Evolutionary conservation across 306 rosid genomes (phyloP).

Genomic region (Cucumis hystrix): DNA sequence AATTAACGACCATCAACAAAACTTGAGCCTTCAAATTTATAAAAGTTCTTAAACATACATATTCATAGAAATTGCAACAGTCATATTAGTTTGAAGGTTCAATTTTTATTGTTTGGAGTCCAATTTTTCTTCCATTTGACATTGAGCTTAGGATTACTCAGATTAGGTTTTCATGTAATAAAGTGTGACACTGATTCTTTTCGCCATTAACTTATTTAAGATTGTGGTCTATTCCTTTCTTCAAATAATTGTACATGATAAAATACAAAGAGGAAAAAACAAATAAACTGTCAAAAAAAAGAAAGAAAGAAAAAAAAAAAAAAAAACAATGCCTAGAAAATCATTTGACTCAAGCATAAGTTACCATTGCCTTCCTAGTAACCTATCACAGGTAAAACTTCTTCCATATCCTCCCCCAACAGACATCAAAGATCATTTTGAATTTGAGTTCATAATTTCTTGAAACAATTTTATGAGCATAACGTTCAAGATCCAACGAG

Average conservation of each 20-base stretch:
- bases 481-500: slow-evolving; percentile 63
- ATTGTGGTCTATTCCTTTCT: not conserved
- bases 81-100: too few species aligned
- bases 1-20: too few species aligned
- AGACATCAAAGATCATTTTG: not conserved
- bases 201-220: not conserved
- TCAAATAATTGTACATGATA: not conserved
- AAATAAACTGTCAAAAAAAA: not conserved
- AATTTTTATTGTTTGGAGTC: too few species aligned
- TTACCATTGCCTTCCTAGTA: not conserved
- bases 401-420: not conserved
- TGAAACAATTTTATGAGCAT: not conserved
- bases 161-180: too few species aligned
- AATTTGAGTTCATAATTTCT: not conserved
- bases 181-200: not conserved
- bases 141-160: too few species aligned
- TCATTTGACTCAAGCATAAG: not conserved
- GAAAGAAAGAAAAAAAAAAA: too few species aligned
- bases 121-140: too few species aligned
- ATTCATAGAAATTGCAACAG: too few species aligned
- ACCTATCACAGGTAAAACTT: not conserved
- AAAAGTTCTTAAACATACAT: too few species aligned
- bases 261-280: not conserved
- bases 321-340: not conserved
- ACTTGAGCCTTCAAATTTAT: too few species aligned